A percentile compares a stretch with the other conserved stretches of the same genome.
Evolutionary conservation across 2,329 filamentous ascomycete species (phyloP).

Genomic region (Fusarium sterilihyphosum): DNA sequence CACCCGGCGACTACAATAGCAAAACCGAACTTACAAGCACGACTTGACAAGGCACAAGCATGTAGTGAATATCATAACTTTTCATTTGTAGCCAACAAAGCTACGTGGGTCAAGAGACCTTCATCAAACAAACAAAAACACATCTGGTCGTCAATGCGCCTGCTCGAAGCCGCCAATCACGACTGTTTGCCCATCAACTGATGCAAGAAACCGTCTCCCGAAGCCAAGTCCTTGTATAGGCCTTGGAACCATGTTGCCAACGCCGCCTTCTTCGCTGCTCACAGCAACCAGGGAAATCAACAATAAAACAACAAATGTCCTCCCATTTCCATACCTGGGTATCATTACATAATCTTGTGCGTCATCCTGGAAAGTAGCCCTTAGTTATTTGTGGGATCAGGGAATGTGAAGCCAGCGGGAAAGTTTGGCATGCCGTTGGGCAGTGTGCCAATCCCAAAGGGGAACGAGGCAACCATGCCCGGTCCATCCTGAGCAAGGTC

Average conservation of each 20-base stretch:
- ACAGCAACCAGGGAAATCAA: slow-evolving; percentile 23
- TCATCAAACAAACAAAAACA: slow-evolving; percentile 3
- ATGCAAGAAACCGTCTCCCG: slow-evolving; percentile 15
- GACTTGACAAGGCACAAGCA: background rate
- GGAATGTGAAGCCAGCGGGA: slow-evolving; percentile 52
- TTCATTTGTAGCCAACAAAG: slow-evolving; percentile 18
- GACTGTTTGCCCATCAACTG: slow-evolving; percentile 4
- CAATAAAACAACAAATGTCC: slow-evolving; percentile 25
- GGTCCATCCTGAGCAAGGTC: slow-evolving; percentile 40
- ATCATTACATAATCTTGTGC: slow-evolving; percentile 29
- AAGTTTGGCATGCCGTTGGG: slow-evolving; percentile 57
- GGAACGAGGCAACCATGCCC: slow-evolving; percentile 45
- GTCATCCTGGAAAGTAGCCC: slow-evolving; percentile 8
- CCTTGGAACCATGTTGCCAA: slow-evolving; percentile 15
- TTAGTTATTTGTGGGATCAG: slow-evolving; percentile 45
- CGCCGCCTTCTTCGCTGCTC: slow-evolving; percentile 16
- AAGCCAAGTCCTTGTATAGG: background rate
- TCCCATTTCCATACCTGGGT: slow-evolving; percentile 30
- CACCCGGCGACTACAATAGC: background rate
- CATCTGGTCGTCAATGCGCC: background rate
- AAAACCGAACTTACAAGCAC: background rate
- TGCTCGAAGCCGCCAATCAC: background rate
- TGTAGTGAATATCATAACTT: slow-evolving; percentile 19
- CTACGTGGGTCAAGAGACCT: slow-evolving; percentile 5
- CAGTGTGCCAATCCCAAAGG: slow-evolving; percentile 53